phyloP scores from a whole-genome alignment of 129 eudicot genomes.

The Glebionis coronaria region DNA sequence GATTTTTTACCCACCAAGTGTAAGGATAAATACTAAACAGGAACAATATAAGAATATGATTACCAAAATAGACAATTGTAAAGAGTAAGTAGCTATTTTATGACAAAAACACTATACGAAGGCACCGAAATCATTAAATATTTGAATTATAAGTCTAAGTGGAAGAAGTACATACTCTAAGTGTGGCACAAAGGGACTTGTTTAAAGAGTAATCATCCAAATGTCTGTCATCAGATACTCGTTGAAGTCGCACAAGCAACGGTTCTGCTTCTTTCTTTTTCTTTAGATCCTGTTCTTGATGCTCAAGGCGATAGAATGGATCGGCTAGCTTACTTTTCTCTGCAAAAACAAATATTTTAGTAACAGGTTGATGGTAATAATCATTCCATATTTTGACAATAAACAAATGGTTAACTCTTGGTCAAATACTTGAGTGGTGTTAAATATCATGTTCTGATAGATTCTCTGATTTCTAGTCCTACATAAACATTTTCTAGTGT shows the following conservation, averaged over 20 bases:
- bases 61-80: too few species aligned
- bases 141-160: too few species aligned
- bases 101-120: too few species aligned
- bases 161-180: slow-evolving; percentile 42
- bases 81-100: too few species aligned
- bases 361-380: background rate
- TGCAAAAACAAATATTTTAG: slow-evolving; percentile 20
- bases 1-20: too few species aligned
- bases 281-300: slow-evolving; percentile 74
- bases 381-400: background rate
- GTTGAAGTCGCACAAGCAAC: slow-evolving; percentile 71
- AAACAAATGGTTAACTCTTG: background rate
- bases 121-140: too few species aligned
- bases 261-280: slow-evolving; percentile 95
- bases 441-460: too few species aligned
- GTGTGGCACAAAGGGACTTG: slow-evolving; percentile 67
- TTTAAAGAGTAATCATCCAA: slow-evolving; percentile 72
- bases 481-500: too few species aligned
- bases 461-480: too few species aligned
- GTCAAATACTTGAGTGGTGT: too few species aligned
- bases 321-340: slow-evolving; percentile 75
- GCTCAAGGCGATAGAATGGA: slow-evolving; percentile 91
- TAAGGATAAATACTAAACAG: too few species aligned
- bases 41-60: too few species aligned
- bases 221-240: slow-evolving; percentile 73